A percentile compares a stretch with the other conserved stretches of the same genome.
phyloP scores from a whole-genome alignment of 2,329 filamentous ascomycete genomes.

The Phialemonium atrogriseum region DNA sequence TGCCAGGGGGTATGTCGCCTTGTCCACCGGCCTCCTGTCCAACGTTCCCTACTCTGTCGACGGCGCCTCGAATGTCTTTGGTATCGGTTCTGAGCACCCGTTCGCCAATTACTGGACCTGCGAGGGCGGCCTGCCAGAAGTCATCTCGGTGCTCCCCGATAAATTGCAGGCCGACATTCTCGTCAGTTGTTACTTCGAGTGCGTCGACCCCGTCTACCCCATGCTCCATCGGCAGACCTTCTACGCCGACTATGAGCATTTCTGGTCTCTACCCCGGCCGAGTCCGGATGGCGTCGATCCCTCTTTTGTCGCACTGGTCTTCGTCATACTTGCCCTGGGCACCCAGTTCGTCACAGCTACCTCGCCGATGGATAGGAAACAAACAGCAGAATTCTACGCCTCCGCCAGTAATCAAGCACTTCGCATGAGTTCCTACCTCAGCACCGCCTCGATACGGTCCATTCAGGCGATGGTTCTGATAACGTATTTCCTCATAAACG shows the following conservation, averaged over 20 bases:
- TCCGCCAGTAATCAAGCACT: conserved; percentile 73
- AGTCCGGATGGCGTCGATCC: conserved; percentile 58
- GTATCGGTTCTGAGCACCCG: conserved; percentile 69
- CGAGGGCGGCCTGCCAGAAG: conserved; percentile 64
- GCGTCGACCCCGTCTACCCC: conserved; percentile 72
- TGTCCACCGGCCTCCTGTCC: conserved; percentile 56
- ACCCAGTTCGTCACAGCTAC: conserved; percentile 64
- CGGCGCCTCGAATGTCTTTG: conserved; percentile 69
- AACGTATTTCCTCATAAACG: conserved; percentile 77
- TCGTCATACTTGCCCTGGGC: conserved; percentile 69
- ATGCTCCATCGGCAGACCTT: conserved; percentile 71
- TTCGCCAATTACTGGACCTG: conserved; percentile 84
- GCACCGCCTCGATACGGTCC: conserved; percentile 62
- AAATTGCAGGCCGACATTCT: conserved; percentile 70
- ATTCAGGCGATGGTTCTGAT: conserved; percentile 79
- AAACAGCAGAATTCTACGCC: conserved; percentile 74
- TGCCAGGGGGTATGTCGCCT: conserved; percentile 42
- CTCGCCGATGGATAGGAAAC: conserved; percentile 54
- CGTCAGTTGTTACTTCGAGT: conserved; percentile 55
- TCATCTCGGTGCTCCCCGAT: conserved; percentile 65
- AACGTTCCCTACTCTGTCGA: conserved; percentile 65
- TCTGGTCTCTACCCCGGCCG: conserved; percentile 54
- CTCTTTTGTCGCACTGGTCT: conserved; percentile 63
- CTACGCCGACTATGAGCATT: conserved; percentile 69
- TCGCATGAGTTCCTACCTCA: conserved; percentile 68